Evolutionary conservation across 2,329 filamentous ascomycete genomes (phyloP).

Genomic region (Bertia moriformis): DNA sequence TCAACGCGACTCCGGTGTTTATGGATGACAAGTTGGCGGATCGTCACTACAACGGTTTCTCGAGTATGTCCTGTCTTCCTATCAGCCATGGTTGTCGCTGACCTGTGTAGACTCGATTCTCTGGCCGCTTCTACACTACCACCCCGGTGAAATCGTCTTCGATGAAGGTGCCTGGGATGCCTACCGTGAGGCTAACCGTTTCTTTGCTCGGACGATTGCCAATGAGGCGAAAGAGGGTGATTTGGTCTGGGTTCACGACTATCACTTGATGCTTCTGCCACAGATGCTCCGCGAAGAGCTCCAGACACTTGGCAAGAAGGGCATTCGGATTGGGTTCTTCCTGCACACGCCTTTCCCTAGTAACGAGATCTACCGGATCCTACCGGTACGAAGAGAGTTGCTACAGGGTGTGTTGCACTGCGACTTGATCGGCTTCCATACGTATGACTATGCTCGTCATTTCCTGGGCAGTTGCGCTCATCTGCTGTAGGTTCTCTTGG

Average conservation of each 20-base stretch:
- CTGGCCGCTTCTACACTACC: conserved; percentile 97
- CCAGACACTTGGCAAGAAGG: conserved; percentile 57
- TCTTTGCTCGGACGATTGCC: conserved; percentile 79
- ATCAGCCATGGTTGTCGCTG: not conserved
- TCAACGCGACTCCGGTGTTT: conserved; percentile 81
- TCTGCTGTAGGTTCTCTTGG: conserved; percentile 65
- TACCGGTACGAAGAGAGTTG: conserved; percentile 81
- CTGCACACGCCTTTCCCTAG: conserved; percentile 93
- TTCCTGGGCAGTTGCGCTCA: conserved; percentile 72
- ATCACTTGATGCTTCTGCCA: conserved; percentile 92
- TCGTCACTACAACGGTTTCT: conserved; percentile 93
- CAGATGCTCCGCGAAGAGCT: conserved; percentile 89
- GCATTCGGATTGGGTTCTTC: conserved; percentile 97
- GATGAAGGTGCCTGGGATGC: conserved; percentile 89
- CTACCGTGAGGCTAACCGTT: conserved; percentile 80
- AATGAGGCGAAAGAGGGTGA: conserved; percentile 85
- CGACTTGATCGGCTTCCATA: conserved; percentile 94
- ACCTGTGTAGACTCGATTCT: conserved; percentile 67
- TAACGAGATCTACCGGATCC: conserved; percentile 89
- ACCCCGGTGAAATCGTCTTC: conserved; percentile 95
- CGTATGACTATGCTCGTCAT: conserved; percentile 96
- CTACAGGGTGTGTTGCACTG: conserved; percentile 79
- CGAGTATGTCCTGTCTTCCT: conserved; percentile 46
- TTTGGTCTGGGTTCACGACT: conserved; percentile 95
- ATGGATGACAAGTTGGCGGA: conserved; percentile 87